A percentile compares a stretch with the other conserved stretches of the same genome.
phyloP scores from a whole-genome alignment of 345 rosid species.

The Mercurialis annua region DNA sequence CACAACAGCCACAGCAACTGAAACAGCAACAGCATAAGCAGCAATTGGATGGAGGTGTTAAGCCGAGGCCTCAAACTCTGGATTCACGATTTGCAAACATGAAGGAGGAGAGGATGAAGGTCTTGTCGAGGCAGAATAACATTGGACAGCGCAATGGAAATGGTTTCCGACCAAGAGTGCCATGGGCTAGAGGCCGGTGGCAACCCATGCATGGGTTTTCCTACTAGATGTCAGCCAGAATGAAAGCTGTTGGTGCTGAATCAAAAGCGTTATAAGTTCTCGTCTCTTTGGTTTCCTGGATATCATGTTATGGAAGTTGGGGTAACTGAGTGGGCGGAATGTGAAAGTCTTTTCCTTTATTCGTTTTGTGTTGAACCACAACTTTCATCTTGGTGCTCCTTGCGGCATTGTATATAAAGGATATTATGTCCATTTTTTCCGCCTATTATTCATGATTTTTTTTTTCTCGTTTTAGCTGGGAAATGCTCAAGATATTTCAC shows the following conservation, averaged over 20 bases:
- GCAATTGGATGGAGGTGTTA: slow-evolving; percentile 34
- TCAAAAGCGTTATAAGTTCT: background rate
- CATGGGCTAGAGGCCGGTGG: slow-evolving; percentile 59
- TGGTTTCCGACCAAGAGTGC: slow-evolving; percentile 37
- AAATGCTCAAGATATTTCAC: too few species aligned
- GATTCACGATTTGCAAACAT: slow-evolving; percentile 79
- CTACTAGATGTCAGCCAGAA: background rate
- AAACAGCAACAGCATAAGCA: slow-evolving; percentile 32
- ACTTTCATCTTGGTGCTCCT: background rate
- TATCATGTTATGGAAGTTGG: background rate
- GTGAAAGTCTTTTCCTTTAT: background rate
- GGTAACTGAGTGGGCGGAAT: background rate
- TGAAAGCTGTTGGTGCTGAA: background rate
- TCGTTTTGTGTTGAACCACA: background rate
- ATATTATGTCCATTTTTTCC: background rate
- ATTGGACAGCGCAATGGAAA: slow-evolving; percentile 24
- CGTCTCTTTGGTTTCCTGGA: background rate
- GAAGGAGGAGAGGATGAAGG: slow-evolving; percentile 74
- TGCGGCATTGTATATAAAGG: slow-evolving; percentile 9
- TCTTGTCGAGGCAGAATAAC: slow-evolving; percentile 31
- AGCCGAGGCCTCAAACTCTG: slow-evolving; percentile 66
- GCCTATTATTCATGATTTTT: background rate
- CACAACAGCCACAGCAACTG: slow-evolving; percentile 20
- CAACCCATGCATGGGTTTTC: slow-evolving; percentile 22
- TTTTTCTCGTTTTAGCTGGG: background rate